A percentile compares a stretch with the other conserved stretches of the same genome.
phyloP scores from a whole-genome alignment of 495 filamentous ascomycete genomes.

The Poronia punctata region DNA sequence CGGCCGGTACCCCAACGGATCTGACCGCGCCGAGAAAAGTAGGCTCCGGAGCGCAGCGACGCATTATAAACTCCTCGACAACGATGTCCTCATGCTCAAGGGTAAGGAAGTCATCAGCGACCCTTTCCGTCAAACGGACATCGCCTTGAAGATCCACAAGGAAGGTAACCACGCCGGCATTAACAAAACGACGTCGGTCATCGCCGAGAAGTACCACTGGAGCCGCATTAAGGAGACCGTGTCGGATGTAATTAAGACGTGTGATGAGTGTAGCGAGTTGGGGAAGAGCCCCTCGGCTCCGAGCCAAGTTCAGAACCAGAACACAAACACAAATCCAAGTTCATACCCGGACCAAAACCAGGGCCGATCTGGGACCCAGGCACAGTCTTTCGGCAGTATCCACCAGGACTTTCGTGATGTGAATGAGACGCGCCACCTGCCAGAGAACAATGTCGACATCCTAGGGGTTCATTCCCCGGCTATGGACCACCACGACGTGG shows the following conservation, averaged over 20 bases:
- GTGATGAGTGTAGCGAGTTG: constrained; percentile 79
- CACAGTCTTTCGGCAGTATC: not conserved
- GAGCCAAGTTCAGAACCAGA: constrained; percentile 10
- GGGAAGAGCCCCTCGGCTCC: constrained; percentile 44
- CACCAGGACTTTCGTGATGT: constrained; percentile 16
- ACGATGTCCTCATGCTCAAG: constrained; percentile 87
- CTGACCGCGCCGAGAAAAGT: constrained; percentile 92
- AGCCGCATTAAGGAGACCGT: constrained; percentile 98
- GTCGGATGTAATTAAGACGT: constrained; percentile 87
- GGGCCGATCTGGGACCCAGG: not conserved
- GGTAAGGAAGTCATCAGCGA: constrained; percentile 96
- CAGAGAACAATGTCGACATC: constrained; percentile 3
- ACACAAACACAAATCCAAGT: not conserved
- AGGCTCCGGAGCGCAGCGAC: constrained; percentile 88
- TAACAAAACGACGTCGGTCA: constrained; percentile 94
- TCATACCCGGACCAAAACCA: constrained; percentile 2
- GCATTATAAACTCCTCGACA: constrained; percentile 81
- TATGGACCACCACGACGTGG: constrained; percentile 14
- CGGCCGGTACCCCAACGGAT: constrained; percentile 85
- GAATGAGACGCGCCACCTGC: constrained; percentile 7
- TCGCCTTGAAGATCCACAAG: constrained; percentile 68
- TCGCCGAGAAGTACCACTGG: constrained; percentile 94
- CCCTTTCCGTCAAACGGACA: constrained; percentile 84
- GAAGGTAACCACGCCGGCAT: constrained; percentile 78
- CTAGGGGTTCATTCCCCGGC: constrained; percentile 14